phyloP scores from a whole-genome alignment of 2,329 filamentous ascomycete genomes.

The Aspergillus novofumigatus region DNA sequence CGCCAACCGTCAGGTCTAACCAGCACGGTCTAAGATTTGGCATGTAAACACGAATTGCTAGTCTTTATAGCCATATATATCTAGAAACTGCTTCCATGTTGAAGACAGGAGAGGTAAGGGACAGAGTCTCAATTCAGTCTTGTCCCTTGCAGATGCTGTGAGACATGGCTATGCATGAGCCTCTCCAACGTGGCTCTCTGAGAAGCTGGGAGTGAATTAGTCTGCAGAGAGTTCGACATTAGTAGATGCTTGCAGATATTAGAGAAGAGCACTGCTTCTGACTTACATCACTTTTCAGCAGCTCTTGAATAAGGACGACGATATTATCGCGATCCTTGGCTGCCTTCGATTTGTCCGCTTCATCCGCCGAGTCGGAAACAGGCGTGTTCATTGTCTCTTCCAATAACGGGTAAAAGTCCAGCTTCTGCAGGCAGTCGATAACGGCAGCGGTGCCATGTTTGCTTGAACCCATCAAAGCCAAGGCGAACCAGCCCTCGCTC shows the following conservation, averaged over 20 bases:
- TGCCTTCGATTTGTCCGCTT: slow-evolving; percentile 23
- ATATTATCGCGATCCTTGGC: slow-evolving; percentile 41
- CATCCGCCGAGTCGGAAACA: slow-evolving; percentile 15
- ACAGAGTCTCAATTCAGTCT: background rate
- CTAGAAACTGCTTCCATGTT: background rate
- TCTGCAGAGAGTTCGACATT: slow-evolving; percentile 17
- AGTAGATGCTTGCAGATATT: background rate
- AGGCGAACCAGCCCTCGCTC: slow-evolving; percentile 48
- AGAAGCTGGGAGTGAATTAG: slow-evolving; percentile 22
- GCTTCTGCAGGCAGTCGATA: slow-evolving; percentile 32
- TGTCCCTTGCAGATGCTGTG: slow-evolving; percentile 15
- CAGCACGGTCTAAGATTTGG: background rate
- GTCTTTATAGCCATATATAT: background rate
- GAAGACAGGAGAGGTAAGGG: background rate
- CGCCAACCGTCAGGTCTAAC: background rate
- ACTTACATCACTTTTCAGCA: slow-evolving; percentile 39
- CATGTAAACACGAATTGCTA: background rate
- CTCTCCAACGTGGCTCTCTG: slow-evolving; percentile 27
- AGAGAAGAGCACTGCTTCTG: background rate
- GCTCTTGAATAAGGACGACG: slow-evolving; percentile 36
- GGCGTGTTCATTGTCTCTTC: slow-evolving; percentile 26
- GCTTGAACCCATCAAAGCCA: slow-evolving; percentile 44
- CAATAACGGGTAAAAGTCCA: slow-evolving; percentile 31
- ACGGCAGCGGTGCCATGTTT: slow-evolving; percentile 30
- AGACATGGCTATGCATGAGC: slow-evolving; percentile 24